Evolutionary conservation across 306 rosid genomes (phyloP), one percentile per base, ranked within the genome.

Genomic region (Acacia melanoxylon): DNA sequence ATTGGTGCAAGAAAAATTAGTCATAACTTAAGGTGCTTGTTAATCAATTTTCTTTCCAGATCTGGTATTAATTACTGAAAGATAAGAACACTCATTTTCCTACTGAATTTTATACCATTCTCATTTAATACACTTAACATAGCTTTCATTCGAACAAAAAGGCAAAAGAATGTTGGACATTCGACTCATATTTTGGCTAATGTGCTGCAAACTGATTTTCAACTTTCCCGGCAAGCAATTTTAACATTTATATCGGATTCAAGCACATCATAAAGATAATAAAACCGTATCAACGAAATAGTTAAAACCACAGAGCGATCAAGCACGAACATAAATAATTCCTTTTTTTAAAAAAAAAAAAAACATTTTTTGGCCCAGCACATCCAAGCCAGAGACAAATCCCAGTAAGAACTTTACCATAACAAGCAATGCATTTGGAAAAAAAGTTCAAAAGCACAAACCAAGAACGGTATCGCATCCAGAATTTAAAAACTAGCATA

Each of bases 381-480:
- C 20, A 16, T 51, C 79, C 77, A 66, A 46, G 45, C 41, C 58
- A 40, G 46, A 75, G 63, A 65, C 45, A 68, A 79, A 76, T 42
- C 14, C 58, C 82, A 54, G 56, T 14, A 71, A 33, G 33, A 16
- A 62, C 58, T 35, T 8, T 51, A 31, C 75, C 24, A 13, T 33
- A 77, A n/a, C 5, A 59, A 62, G 74, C 35, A 81, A 75, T 65
- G 86, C 87, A 78, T 49, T 83, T 75, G 65, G 41, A 16, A 81
- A 31, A 74, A 74, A 56, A 49, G 22, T 59, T 44, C 68, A 78
- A 77, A 80, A 72, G 16, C 42, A 83, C 31, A 74, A 81, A 59
- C 79, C 71, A 49, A 70, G 29, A 24, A 10, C 73, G 79, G 86
- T 81, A 81, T 87, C 80, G 80, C 82, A 77, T 48, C 11, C 82